Conservation (phyloP, 768 basidiomycete species). For the Tylopilus vinaceipallidus region DNA sequence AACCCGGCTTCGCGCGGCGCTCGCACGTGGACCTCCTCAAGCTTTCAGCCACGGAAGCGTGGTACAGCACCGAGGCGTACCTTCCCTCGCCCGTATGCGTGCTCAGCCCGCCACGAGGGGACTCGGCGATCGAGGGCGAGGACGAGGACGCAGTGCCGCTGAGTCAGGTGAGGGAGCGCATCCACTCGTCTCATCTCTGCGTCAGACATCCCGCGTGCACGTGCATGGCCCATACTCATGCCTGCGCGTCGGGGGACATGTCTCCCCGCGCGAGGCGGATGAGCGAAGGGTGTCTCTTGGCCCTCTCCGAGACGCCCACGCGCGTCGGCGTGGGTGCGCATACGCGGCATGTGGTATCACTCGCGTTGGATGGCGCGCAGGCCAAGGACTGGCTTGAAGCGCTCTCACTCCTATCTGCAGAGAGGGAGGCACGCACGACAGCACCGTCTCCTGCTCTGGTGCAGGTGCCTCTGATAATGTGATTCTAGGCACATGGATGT, state of each 20-base stretch:
- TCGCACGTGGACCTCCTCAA: constrained; percentile 7
- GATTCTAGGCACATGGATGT: no score
- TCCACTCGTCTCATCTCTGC: no score
- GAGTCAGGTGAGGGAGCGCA: constrained; percentile 7
- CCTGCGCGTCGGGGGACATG: neutral
- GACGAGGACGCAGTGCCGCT: constrained; percentile 21
- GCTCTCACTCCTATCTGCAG: constrained; percentile 13
- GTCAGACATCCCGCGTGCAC: no score
- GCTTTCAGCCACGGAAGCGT: neutral
- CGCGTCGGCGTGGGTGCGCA: constrained; percentile 6
- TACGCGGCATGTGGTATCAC: constrained; percentile 5
- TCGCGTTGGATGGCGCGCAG: constrained; percentile 8
- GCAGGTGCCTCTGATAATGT: no score
- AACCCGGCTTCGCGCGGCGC: neutral
- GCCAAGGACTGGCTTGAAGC: constrained; percentile 20
- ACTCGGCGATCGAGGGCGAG: constrained; percentile 6
- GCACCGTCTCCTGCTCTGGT: no score
- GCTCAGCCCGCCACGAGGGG: constrained; percentile 20
- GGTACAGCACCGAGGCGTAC: constrained; percentile 18
- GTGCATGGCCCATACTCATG: neutral
- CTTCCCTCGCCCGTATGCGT: constrained; percentile 9
- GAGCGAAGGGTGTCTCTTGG: constrained; percentile 23
- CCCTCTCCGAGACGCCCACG: constrained; percentile 17
- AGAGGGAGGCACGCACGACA: no score
- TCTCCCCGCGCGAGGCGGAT: constrained; percentile 9